Evolutionary conservation across 257 asterid genomes (phyloP), one percentile per base, ranked within the genome.

Genomic region (Solanum sitiens): DNA sequence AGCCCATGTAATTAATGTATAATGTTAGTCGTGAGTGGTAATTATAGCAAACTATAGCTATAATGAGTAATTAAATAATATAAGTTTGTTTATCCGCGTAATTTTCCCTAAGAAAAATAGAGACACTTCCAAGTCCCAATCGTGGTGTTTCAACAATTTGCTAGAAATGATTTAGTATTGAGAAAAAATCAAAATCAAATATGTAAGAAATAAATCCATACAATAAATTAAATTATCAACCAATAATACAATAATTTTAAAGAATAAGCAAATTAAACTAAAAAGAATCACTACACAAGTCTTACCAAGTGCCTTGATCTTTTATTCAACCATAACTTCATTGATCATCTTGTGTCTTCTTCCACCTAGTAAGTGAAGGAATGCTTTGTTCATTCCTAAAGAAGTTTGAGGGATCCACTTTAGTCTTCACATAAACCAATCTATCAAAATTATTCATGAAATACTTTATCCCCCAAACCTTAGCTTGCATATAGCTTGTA

Each of bases 321-420:
- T 47, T 47, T 14, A 20, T 47, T 47, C 59, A 0, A 47, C 59
- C 59, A 47, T 0, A 30, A 39, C n/a, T n/a, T 40, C 73, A 84
- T 65, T 50, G 59, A 15, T 70, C 87, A n/a, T 63, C 61, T 63
- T 47, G 14, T 7, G 11, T 84, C 23, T 65, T 84, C 4, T 40
- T 65, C 42, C 35, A 39, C 87, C 20, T 15, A 61, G 65, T n/a
- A 15, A 84, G 87, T 33, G 87, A 70, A 18, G 88, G 84, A 86
- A 86, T 45, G 37, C 73, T 86, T 71, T 72, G 88, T 63, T 86
- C 88, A 47, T 86, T 86, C 83, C 88, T 13, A 59, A 86, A 86
- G 83, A 86, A 86, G 20, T 86, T 86, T 27, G 83, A 13, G 16
- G 84, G 88, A 71, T 86, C 83, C 30, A 72, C 88, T 11, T 71